Evolutionary conservation across 306 rosid species (phyloP).

Genomic region (Gleditsia sinensis): DNA sequence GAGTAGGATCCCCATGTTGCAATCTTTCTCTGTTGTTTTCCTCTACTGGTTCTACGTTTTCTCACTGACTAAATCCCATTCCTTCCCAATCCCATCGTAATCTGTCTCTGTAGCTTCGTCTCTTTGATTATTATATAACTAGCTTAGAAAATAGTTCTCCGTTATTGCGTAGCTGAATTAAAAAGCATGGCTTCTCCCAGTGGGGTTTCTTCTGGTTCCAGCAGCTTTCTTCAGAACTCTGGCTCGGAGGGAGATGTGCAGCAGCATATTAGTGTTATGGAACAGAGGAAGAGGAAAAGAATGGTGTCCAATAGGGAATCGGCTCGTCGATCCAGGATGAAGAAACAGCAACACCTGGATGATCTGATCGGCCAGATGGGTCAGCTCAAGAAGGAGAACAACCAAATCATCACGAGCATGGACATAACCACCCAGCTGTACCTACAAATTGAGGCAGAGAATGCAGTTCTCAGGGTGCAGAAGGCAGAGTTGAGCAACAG

Average conservation of each 20-base stretch:
- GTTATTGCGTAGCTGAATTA: not conserved
- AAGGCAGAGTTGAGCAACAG: conserved; percentile 74
- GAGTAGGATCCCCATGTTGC: conserved; percentile 79
- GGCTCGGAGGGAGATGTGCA: conserved; percentile 59
- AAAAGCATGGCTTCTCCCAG: conserved; percentile 39
- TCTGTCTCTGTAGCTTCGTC: not conserved
- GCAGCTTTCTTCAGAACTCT: conserved; percentile 44
- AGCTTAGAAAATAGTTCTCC: not conserved
- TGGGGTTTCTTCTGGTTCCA: conserved; percentile 59
- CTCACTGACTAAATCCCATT: conserved; percentile 47
- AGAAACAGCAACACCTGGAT: conserved; percentile 72
- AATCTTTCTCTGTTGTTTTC: conserved; percentile 91
- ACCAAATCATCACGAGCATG: conserved; percentile 46
- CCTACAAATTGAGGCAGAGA: conserved; percentile 64
- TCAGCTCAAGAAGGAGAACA: conserved; percentile 59
- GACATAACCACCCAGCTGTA: conserved; percentile 52
- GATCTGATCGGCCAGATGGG: conserved; percentile 47
- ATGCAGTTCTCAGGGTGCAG: conserved; percentile 71
- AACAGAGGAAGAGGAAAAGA: conserved; percentile 83
- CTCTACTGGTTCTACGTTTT: conserved; percentile 91
- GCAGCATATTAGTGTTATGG: conserved; percentile 45
- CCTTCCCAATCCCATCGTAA: not conserved
- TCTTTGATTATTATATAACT: not conserved
- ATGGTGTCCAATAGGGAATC: conserved; percentile 88
- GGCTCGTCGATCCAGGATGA: conserved; percentile 74